Evolutionary conservation across 2,329 filamentous ascomycete species (phyloP).

Genomic region (Plectosphaerella plurivora): DNA sequence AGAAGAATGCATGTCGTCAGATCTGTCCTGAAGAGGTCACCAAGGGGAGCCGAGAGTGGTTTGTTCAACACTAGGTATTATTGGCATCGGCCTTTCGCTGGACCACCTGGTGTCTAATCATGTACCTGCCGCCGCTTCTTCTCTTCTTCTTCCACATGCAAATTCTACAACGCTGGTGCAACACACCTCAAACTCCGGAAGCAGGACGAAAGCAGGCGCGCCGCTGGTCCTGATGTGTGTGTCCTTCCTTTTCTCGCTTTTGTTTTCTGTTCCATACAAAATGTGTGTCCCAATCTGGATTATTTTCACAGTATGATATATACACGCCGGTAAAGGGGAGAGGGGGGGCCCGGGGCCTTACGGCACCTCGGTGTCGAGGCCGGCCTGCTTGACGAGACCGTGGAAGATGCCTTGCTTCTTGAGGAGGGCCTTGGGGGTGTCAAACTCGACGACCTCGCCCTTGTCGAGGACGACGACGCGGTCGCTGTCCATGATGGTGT

Average conservation of each 20-base stretch:
- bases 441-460: slow-evolving; percentile 88
- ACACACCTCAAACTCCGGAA: slow-evolving; percentile 1
- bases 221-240: background rate
- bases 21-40: too few species aligned
- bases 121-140: too few species aligned
- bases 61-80: too few species aligned
- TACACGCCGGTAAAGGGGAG: background rate
- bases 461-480: slow-evolving; percentile 90
- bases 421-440: slow-evolving; percentile 75
- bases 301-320: background rate
- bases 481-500: slow-evolving; percentile 88
- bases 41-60: too few species aligned
- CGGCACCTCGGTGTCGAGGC: slow-evolving; percentile 51
- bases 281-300: background rate
- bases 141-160: background rate
- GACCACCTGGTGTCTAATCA: too few species aligned
- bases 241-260: background rate
- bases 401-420: slow-evolving; percentile 77
- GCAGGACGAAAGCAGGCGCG: too few species aligned
- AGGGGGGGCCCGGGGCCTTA: slow-evolving; percentile 1
- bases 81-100: too few species aligned
- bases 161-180: background rate
- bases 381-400: slow-evolving; percentile 86
- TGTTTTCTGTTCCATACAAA: background rate
- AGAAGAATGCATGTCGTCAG: too few species aligned